phyloP scores from a whole-genome alignment of 495 filamentous ascomycete genomes.

The Tetracladium setigerum region DNA sequence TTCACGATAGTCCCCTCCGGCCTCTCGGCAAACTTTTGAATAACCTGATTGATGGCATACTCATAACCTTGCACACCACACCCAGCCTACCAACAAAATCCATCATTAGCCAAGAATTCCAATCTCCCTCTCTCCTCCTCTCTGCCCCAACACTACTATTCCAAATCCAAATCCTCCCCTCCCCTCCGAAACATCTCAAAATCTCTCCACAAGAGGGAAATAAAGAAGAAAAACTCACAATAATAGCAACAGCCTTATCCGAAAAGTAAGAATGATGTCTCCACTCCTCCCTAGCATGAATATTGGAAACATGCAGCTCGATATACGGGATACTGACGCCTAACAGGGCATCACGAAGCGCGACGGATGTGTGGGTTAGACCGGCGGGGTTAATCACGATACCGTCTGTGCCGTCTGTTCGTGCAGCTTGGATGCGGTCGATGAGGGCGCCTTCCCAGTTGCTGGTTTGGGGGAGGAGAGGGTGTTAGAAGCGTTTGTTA shows the following conservation, averaged over 20 bases:
- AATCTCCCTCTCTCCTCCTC: too few relatives aligned
- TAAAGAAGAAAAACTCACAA: conserved; percentile 24
- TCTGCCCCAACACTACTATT: too few relatives aligned
- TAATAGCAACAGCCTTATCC: conserved; percentile 58
- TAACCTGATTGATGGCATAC: too few relatives aligned
- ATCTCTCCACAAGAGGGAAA: too few relatives aligned
- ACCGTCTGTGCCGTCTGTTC: conserved; percentile 34
- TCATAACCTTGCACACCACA: too few relatives aligned
- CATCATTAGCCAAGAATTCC: too few relatives aligned
- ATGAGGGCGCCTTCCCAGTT: conserved; percentile 57
- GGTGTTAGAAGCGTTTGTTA: not conserved
- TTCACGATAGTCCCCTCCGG: too few relatives aligned
- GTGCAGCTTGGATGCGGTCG: conserved; percentile 47
- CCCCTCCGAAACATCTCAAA: too few relatives aligned
- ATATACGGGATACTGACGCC: conserved; percentile 58
- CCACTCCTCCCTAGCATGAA: conserved; percentile 54
- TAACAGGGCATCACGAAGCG: conserved; percentile 55
- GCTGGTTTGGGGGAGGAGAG: conserved; percentile 13
- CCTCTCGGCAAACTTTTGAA: too few relatives aligned
- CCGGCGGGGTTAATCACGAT: conserved; percentile 63
- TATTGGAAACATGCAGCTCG: conserved; percentile 60
- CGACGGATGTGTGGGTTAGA: conserved; percentile 58
- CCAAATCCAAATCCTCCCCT: too few relatives aligned
- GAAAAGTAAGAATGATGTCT: conserved; percentile 56
- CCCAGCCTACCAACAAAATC: too few relatives aligned